Evolutionary conservation across 108 stramenopile genomes (phyloP), one percentile per base, ranked within the genome.

Genomic region (Hondaea fermentalgiana): DNA sequence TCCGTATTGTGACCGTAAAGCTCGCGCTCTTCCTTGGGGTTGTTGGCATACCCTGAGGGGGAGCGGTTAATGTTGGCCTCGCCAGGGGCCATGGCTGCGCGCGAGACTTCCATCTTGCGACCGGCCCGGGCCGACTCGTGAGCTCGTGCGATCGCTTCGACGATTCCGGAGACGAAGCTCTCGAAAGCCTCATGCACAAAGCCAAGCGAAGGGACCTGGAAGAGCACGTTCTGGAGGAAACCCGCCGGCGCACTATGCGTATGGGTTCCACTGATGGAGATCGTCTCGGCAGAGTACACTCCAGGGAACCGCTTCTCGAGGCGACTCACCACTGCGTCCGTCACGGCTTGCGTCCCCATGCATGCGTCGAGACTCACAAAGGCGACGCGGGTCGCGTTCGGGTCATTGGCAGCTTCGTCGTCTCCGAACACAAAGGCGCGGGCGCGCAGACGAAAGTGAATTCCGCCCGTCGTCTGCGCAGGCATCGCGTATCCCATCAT

Each of bases 231-330:
- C 72, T 95, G 94, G 6, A 95, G 91, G 72, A 95, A 95, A 4
- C 94, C 94, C 42, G 90, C 93, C 4, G 94, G 93, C 2, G 90
- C 94, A 42, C 91, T 92, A 89, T 95, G 94, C 43, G 93, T 94
- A 60, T 95, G 94, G 10, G 94, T 95, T n/a, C 93, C 94, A 60
- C 58, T 60, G 19, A 92, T 89, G 25, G 58, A 72, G 8, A 90
- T 35, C 72, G 90, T 92, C 45, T 90, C 88, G 35, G 72, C 47
- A 17, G 60, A 87, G 72, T 88, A 88, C 25, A 72, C 47, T 12
- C 60, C 55, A 59, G 60, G n/a, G 72, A 90, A 72, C 8, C 19
- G 17, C 5, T 72, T 43, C n/a, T 29, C 87, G 35, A 88, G 25
- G 5, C 47, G 60, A 12, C 23, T 53, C 51, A 91, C 35, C 14